Conservation (phyloP, 768 basidiomycete genomes). For the Amanita fuliginea region DNA sequence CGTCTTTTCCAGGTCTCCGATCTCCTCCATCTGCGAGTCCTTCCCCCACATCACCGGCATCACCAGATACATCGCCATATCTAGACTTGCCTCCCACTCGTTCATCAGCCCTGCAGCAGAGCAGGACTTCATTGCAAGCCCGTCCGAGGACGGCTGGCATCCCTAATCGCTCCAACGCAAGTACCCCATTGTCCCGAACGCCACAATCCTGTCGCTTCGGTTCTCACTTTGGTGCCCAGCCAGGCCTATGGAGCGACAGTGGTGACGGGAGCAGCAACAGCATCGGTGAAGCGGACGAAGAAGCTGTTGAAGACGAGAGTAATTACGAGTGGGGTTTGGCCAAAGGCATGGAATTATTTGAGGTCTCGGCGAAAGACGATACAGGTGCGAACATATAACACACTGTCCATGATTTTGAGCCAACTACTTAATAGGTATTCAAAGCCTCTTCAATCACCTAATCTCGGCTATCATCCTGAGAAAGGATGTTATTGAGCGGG, state of each 20-base stretch:
- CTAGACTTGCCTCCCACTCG: slow-evolving; percentile 49
- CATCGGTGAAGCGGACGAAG: slow-evolving; percentile 54
- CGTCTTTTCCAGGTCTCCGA: slow-evolving; percentile 55
- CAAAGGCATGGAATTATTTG: slow-evolving; percentile 81
- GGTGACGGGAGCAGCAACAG: slow-evolving; percentile 57
- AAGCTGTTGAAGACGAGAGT: slow-evolving; percentile 31
- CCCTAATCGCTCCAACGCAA: slow-evolving; percentile 40
- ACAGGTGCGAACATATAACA: slow-evolving; percentile 38
- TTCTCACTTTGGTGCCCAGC: slow-evolving; percentile 40
- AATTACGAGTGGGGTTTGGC: slow-evolving; percentile 65
- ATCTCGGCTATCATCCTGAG: slow-evolving; percentile 70
- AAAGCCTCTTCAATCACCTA: slow-evolving; percentile 68
- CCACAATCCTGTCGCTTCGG: slow-evolving; percentile 49
- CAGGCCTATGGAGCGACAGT: slow-evolving; percentile 44
- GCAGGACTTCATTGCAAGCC: slow-evolving; percentile 32
- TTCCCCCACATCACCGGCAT: slow-evolving; percentile 29
- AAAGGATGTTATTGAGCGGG: slow-evolving; percentile 71
- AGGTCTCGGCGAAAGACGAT: slow-evolving; percentile 89
- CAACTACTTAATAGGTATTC: slow-evolving; percentile 47
- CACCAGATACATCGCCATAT: slow-evolving; percentile 51
- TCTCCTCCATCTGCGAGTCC: slow-evolving; percentile 42
- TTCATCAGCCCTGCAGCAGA: slow-evolving; percentile 40
- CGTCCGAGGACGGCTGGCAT: slow-evolving; percentile 38
- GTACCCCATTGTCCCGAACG: slow-evolving; percentile 28
- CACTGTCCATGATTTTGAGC: slow-evolving; percentile 7